These are phyloP conservation scores for Quercus robur DNA, from an alignment of 306 rosid genomes.

Conservation along the genomic window DNA sequence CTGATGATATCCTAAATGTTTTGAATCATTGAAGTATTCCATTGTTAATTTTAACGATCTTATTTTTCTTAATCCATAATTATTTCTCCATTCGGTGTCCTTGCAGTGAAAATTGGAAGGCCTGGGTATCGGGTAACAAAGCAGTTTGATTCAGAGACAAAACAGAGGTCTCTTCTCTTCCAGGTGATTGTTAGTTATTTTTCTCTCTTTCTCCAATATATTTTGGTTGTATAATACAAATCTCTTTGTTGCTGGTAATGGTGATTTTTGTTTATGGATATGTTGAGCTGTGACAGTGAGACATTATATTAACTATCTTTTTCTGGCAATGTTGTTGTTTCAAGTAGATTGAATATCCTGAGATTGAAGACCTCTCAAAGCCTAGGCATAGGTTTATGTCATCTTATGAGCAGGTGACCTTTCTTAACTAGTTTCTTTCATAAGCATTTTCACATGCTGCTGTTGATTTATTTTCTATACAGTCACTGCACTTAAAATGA, in stretches of 20 bases:
- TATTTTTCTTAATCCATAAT: background rate
- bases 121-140: conserved; percentile 94
- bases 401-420: conserved; percentile 83
- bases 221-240: background rate
- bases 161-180: conserved; percentile 90
- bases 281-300: background rate
- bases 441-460: background rate
- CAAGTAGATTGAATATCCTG: conserved; percentile 91
- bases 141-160: conserved; percentile 88
- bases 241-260: background rate
- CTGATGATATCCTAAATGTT: background rate
- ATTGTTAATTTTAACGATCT: background rate
- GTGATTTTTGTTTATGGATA: background rate
- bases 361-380: conserved; percentile 85
- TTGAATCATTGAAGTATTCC: background rate
- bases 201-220: background rate
- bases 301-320: background rate
- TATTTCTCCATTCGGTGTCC: background rate
- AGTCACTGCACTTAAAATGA: conserved; percentile 3
- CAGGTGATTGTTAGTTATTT: conserved; percentile 45
- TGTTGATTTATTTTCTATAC: background rate
- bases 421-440: background rate
- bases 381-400: conserved; percentile 98
- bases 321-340: background rate
- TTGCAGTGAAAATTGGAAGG: conserved; percentile 89